Conservation (phyloP, 306 rosid species). For the Castanea mollissima region DNA sequence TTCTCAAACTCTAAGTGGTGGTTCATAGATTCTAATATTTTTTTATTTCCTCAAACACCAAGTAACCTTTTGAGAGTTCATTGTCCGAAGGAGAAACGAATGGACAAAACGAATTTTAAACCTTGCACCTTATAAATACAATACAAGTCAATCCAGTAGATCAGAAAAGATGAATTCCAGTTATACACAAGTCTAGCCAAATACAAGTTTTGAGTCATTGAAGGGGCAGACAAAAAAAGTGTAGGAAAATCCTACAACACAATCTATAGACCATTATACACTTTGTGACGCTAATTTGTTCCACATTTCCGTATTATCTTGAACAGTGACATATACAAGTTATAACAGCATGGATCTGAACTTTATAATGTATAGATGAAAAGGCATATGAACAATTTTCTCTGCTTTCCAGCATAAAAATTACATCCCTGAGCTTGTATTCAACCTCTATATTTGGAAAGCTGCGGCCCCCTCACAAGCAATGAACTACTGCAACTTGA, state of each 20-base stretch:
- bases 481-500: slow-evolving; percentile 23
- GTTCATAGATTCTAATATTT: too few species aligned
- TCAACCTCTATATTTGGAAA: slow-evolving; percentile 22
- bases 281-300: not conserved
- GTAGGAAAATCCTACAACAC: not conserved
- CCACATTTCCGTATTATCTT: not conserved
- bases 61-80: not conserved
- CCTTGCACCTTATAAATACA: not conserved
- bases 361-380: not conserved
- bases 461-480: slow-evolving; percentile 5
- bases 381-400: not conserved
- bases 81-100: not conserved
- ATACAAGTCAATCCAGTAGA: not conserved
- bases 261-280: not conserved
- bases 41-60: not conserved
- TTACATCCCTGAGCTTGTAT: slow-evolving; percentile 29
- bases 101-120: not conserved
- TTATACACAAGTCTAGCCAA: not conserved
- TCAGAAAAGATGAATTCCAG: not conserved
- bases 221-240: not conserved
- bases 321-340: not conserved
- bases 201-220: not conserved
- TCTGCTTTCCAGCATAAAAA: slow-evolving; percentile 30
- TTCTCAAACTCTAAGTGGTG: too few species aligned
- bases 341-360: not conserved